Evolutionary conservation across 139 green algal genomes (phyloP).

Genomic region (Micractinium sp.): DNA sequence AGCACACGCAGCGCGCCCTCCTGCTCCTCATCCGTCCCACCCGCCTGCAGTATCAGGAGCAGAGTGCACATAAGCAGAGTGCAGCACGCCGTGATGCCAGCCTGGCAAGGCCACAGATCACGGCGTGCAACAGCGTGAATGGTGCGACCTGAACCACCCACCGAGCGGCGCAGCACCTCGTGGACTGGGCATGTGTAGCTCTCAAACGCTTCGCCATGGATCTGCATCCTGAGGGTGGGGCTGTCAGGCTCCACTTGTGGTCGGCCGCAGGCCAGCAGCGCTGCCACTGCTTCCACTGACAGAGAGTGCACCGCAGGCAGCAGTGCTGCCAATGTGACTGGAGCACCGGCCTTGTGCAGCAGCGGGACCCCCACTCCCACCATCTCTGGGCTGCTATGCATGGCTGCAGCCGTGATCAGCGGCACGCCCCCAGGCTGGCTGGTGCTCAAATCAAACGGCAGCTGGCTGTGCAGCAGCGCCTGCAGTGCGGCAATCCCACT

Average conservation of each 20-base stretch:
- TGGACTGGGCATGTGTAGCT: neutral
- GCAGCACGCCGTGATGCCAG: too few species aligned
- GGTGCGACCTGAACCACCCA: neutral
- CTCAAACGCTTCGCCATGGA: too few species aligned
- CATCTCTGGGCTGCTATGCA: neutral
- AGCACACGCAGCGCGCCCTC: neutral
- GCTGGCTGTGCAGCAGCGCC: neutral
- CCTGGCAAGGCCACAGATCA: too few species aligned
- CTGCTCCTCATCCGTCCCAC: too few species aligned
- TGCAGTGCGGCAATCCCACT: neutral
- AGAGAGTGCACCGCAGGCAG: neutral
- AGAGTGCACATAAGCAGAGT: neutral
- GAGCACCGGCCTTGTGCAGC: neutral
- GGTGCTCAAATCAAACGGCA: neutral
- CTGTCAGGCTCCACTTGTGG: neutral
- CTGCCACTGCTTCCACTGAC: neutral
- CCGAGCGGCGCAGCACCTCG: neutral
- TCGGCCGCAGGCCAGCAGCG: neutral
- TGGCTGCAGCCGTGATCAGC: neutral
- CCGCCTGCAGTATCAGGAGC: neutral
- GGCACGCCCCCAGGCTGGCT: neutral
- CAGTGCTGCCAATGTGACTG: neutral
- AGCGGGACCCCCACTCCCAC: neutral
- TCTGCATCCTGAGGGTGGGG: neutral
- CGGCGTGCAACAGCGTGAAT: neutral